A percentile compares a stretch with the other conserved stretches of the same genome.
These are phyloP conservation scores for Malbranchea zuffiana DNA, from an alignment of 2,329 filamentous ascomycete species.

Conservation along the genomic window DNA sequence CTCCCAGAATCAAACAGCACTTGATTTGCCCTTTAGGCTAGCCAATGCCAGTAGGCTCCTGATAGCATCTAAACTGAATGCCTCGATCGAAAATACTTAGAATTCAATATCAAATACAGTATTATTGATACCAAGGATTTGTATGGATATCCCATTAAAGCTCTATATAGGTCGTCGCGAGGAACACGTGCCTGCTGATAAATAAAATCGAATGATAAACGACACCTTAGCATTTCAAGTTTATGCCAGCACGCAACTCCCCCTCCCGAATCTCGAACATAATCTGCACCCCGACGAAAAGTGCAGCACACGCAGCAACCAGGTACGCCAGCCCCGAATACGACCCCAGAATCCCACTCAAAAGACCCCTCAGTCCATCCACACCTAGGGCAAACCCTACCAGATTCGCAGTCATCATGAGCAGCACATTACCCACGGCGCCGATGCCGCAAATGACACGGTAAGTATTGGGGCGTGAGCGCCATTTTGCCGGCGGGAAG, in stretches of 20 bases:
- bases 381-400: slow-evolving; percentile 90
- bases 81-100: too few relatives aligned
- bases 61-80: too few relatives aligned
- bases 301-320: slow-evolving; percentile 53
- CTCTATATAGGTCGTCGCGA: too few relatives aligned
- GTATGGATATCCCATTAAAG: too few relatives aligned
- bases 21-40: too few relatives aligned
- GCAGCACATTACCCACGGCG: slow-evolving; percentile 70
- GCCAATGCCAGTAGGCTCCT: too few relatives aligned
- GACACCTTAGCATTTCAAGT: slow-evolving; percentile 60
- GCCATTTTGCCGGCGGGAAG: slow-evolving; percentile 67
- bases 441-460: slow-evolving; percentile 71
- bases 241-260: slow-evolving; percentile 71
- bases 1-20: too few relatives aligned
- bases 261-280: slow-evolving; percentile 93
- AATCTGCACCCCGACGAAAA: slow-evolving; percentile 79
- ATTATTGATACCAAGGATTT: too few relatives aligned
- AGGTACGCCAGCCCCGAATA: slow-evolving; percentile 69
- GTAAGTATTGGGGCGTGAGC: slow-evolving; percentile 57
- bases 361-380: slow-evolving; percentile 69
- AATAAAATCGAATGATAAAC: too few relatives aligned
- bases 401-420: slow-evolving; percentile 94
- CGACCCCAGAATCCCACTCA: slow-evolving; percentile 63
- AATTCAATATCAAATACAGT: too few relatives aligned
- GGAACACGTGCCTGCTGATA: too few relatives aligned